Percentiles rank a stretch among this genome's conserved stretches.
Evolutionary conservation across 1,139 yeast genomes (phyloP).

Genomic region (Geotrichum restrictum): DNA sequence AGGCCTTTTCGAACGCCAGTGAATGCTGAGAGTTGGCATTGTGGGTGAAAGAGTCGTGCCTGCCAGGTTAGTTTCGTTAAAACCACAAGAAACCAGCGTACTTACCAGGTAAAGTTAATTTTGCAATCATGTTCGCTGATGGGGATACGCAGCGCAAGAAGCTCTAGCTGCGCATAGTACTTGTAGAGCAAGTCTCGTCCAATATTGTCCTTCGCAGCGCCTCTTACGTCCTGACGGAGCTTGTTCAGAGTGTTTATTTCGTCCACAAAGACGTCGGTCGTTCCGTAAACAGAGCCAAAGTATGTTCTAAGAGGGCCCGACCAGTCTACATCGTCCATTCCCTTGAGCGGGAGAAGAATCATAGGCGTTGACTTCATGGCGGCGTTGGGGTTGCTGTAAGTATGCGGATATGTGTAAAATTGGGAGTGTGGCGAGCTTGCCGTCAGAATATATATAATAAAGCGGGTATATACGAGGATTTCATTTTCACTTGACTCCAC

Average conservation of each 20-base stretch:
- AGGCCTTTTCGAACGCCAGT: constrained; percentile 86
- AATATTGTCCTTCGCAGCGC: constrained; percentile 41
- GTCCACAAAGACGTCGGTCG: constrained; percentile 52
- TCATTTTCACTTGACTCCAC: not conserved
- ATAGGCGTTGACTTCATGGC: constrained; percentile 38
- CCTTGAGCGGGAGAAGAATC: constrained; percentile 48
- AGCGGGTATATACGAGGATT: not conserved
- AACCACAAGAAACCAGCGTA: no score
- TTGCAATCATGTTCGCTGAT: constrained; percentile 54
- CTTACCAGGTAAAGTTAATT: constrained; percentile 66
- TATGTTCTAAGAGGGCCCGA: constrained; percentile 55
- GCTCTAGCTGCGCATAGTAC: constrained; percentile 80
- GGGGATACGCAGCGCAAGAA: constrained; percentile 72
- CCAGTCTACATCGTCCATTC: constrained; percentile 66
- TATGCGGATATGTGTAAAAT: not conserved
- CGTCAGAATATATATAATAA: not conserved
- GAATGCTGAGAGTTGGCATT: constrained; percentile 58
- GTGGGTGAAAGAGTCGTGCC: constrained; percentile 58
- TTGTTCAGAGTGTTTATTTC: constrained; percentile 57
- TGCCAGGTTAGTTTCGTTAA: not conserved
- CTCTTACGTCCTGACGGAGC: constrained; percentile 59
- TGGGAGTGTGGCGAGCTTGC: constrained; percentile 2
- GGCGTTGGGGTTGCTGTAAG: not conserved
- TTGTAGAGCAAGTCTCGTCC: constrained; percentile 55
- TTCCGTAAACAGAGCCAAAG: constrained; percentile 61